Percentiles rank a stretch among this genome's conserved stretches.
phyloP scores from a whole-genome alignment of 352 stramenopile species.

The Globisporangium nunn region DNA sequence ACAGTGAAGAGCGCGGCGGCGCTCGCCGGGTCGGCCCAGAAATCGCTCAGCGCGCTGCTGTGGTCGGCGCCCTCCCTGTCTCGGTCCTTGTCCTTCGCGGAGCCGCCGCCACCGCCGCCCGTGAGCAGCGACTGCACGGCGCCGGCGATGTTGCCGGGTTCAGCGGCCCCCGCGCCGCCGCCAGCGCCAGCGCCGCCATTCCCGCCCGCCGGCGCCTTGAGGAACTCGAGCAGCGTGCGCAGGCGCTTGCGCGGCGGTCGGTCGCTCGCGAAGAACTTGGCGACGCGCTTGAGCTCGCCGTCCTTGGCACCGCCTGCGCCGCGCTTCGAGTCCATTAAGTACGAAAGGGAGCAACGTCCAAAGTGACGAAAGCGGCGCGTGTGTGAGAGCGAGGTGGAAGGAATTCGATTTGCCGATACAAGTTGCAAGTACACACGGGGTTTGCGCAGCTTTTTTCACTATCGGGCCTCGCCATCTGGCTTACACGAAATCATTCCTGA shows the following conservation, averaged over 20 bases:
- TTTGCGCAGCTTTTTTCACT: no score
- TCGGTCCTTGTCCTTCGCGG: conserved; percentile 18
- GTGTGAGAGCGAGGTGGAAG: no score
- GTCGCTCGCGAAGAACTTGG: conserved; percentile 83
- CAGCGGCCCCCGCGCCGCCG: conserved; percentile 15
- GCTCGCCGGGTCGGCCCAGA: conserved; percentile 72
- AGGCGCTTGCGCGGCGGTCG: conserved; percentile 78
- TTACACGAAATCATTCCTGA: no score
- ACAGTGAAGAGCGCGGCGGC: conserved; percentile 68
- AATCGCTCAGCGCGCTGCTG: conserved; percentile 45
- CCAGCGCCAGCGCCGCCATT: neutral
- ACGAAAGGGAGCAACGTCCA: no score
- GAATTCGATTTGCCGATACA: no score
- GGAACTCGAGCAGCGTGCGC: conserved; percentile 76
- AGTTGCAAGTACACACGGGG: no score
- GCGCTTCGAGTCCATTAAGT: conserved; percentile 9
- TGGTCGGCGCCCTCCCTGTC: conserved; percentile 25
- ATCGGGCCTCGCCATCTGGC: no score
- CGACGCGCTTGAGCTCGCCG: conserved; percentile 68
- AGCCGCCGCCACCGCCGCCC: conserved; percentile 24
- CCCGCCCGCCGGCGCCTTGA: conserved; percentile 43
- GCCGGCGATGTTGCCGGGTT: conserved; percentile 56
- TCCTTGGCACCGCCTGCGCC: conserved; percentile 1
- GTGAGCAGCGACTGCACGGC: conserved; percentile 62
- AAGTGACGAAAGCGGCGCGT: no score